A percentile compares a stretch with the other conserved stretches of the same genome.
phyloP scores from a whole-genome alignment of 2,329 filamentous ascomycete species.

The Fonsecaea monophora region DNA sequence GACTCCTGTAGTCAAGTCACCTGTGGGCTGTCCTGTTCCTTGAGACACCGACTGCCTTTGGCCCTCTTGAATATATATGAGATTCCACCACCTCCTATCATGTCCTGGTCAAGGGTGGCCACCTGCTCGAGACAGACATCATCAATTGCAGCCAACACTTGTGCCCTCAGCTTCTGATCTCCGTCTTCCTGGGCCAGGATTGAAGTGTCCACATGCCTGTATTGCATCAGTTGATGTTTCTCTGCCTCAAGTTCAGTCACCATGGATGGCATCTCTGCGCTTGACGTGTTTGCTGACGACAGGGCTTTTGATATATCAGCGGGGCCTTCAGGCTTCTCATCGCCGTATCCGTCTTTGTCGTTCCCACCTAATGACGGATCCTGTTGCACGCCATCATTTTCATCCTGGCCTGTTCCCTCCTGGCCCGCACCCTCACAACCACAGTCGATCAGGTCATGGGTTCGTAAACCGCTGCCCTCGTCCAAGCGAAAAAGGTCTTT shows the following conservation, averaged over 20 bases:
- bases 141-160: constrained; percentile 26
- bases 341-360: background rate
- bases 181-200: constrained; percentile 36
- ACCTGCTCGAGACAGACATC: constrained; percentile 38
- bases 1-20: background rate
- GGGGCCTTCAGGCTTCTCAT: constrained; percentile 12
- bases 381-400: constrained; percentile 2
- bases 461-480: constrained; percentile 66
- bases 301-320: background rate
- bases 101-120: constrained; percentile 30
- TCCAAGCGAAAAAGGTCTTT: constrained; percentile 72
- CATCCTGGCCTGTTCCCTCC: constrained; percentile 11
- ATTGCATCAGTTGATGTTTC: constrained; percentile 52
- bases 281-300: background rate
- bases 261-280: background rate
- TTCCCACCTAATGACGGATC: background rate
- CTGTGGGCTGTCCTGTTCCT: background rate
- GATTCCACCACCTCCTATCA: constrained; percentile 34
- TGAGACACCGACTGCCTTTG: constrained; percentile 26
- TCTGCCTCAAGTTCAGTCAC: constrained; percentile 44
- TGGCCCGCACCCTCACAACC: constrained; percentile 64
- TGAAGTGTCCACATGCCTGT: constrained; percentile 51
- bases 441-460: constrained; percentile 71
- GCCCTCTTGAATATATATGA: constrained; percentile 40
- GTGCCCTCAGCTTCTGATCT: constrained; percentile 8